phyloP scores from a whole-genome alignment of 805 yeast species.

The Saccharomyces mikatae region DNA sequence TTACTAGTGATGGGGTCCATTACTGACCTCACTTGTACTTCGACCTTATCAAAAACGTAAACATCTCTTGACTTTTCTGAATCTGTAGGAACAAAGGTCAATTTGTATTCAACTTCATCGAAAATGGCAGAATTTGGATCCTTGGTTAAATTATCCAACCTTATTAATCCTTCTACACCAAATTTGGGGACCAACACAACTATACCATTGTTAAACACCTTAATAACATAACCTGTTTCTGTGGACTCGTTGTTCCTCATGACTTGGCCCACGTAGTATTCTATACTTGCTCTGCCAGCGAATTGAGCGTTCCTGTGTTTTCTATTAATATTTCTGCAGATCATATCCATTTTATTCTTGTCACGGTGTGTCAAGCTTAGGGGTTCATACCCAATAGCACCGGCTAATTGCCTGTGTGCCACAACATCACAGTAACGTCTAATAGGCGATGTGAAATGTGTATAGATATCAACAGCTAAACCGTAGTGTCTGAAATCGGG shows the following conservation, averaged over 20 bases:
- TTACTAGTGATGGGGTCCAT: constrained; percentile 85
- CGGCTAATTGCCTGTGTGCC: constrained; percentile 95
- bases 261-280: constrained; percentile 96
- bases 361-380: constrained; percentile 77
- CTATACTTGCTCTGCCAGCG: constrained; percentile 97
- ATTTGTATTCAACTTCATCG: constrained; percentile 69
- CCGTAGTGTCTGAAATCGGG: constrained; percentile 95
- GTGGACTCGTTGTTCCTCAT: constrained; percentile 73
- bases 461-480: constrained; percentile 91
- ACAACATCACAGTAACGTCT: constrained; percentile 97
- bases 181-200: constrained; percentile 91
- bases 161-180: constrained; percentile 91
- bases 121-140: constrained; percentile 55
- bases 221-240: constrained; percentile 86
- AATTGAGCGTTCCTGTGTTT: constrained; percentile 97
- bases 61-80: constrained; percentile 41
- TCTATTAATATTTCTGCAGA: constrained; percentile 81
- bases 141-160: constrained; percentile 62
- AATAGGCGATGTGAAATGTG: constrained; percentile 97
- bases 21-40: constrained; percentile 72
- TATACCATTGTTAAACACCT: constrained; percentile 88
- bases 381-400: constrained; percentile 92
- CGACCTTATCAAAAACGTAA: constrained; percentile 76
- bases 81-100: constrained; percentile 46
- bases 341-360: constrained; percentile 79